A percentile compares a stretch with the other conserved stretches of the same genome.
These are phyloP conservation scores for Cladophialophora immunda DNA, from an alignment of 2,329 filamentous ascomycete species.

Conservation along the genomic window DNA sequence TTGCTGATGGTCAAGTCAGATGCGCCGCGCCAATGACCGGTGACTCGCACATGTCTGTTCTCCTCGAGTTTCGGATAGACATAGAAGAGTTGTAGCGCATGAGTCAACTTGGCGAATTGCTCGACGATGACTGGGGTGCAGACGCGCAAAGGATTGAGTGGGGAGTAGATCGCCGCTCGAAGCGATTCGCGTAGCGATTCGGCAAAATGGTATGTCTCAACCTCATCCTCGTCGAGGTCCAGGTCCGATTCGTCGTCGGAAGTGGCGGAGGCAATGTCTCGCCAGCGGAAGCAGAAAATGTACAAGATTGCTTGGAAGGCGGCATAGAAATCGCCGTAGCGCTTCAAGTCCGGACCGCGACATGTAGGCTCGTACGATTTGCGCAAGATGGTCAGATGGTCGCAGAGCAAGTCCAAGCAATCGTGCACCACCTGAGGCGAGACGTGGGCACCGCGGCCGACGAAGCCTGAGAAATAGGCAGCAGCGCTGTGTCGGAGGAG, in stretches of 20 bases:
- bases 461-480: slow-evolving; percentile 93
- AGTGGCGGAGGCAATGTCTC: slow-evolving; percentile 72
- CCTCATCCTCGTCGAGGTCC: slow-evolving; percentile 61
- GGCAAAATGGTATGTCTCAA: slow-evolving; percentile 81
- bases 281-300: slow-evolving; percentile 98
- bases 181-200: slow-evolving; percentile 77
- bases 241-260: slow-evolving; percentile 64
- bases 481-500: slow-evolving; percentile 84
- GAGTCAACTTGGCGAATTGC: slow-evolving; percentile 87
- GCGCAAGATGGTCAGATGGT: slow-evolving; percentile 80
- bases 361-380: slow-evolving; percentile 75
- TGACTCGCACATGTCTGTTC: slow-evolving; percentile 81
- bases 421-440: slow-evolving; percentile 78
- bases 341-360: slow-evolving; percentile 82
- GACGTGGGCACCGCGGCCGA: slow-evolving; percentile 86
- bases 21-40: slow-evolving; percentile 42
- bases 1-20: slow-evolving; percentile 51
- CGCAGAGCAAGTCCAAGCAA: slow-evolving; percentile 80
- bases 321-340: slow-evolving; percentile 85
- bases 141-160: slow-evolving; percentile 93
- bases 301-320: slow-evolving; percentile 90
- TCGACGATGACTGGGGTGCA: slow-evolving; percentile 89
- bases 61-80: slow-evolving; percentile 86
- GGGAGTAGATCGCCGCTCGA: slow-evolving; percentile 80
- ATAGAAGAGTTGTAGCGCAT: slow-evolving; percentile 87